phyloP scores from a whole-genome alignment of 257 asterid species.

The Ballota nigra region DNA sequence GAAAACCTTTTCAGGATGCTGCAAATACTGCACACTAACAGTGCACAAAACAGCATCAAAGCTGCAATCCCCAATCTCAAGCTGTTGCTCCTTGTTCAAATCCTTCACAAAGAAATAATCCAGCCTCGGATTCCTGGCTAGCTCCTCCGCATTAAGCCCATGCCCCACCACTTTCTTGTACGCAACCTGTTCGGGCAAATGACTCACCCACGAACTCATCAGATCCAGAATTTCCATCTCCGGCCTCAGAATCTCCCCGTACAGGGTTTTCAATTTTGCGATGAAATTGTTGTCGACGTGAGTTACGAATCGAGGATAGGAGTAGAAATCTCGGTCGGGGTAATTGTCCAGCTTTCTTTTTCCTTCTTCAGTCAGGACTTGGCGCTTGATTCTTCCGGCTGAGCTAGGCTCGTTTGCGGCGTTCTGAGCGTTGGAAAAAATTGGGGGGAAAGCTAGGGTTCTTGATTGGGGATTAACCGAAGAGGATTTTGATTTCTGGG shows the following conservation, averaged over 20 bases:
- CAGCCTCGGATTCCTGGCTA: slow-evolving; percentile 55
- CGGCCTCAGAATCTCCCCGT: slow-evolving; percentile 49
- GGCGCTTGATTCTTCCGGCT: slow-evolving; percentile 58
- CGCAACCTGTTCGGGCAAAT: slow-evolving; percentile 60
- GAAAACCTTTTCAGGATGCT: slow-evolving; percentile 81
- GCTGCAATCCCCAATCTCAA: slow-evolving; percentile 43
- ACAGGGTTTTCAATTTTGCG: slow-evolving; percentile 44
- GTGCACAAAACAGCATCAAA: slow-evolving; percentile 80
- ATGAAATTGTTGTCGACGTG: slow-evolving; percentile 71
- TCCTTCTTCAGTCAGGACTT: slow-evolving; percentile 53
- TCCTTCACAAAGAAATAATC: slow-evolving; percentile 81
- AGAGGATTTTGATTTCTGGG: slow-evolving; percentile 9
- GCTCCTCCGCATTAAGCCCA: slow-evolving; percentile 82
- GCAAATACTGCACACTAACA: slow-evolving; percentile 84
- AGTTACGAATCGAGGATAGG: slow-evolving; percentile 60
- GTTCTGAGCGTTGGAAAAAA: slow-evolving; percentile 16
- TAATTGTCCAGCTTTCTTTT: slow-evolving; percentile 52
- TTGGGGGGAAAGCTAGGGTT: background rate
- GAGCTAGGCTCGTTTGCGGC: slow-evolving; percentile 23
- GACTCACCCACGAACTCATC: slow-evolving; percentile 92
- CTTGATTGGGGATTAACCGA: slow-evolving; percentile 6
- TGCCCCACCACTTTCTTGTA: slow-evolving; percentile 77
- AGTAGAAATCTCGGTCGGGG: slow-evolving; percentile 69
- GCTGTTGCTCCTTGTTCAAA: slow-evolving; percentile 56
- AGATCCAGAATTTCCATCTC: slow-evolving; percentile 73